phyloP scores from a whole-genome alignment of 2,329 filamentous ascomycete species.

The Cladosporium sphaerospermum region DNA sequence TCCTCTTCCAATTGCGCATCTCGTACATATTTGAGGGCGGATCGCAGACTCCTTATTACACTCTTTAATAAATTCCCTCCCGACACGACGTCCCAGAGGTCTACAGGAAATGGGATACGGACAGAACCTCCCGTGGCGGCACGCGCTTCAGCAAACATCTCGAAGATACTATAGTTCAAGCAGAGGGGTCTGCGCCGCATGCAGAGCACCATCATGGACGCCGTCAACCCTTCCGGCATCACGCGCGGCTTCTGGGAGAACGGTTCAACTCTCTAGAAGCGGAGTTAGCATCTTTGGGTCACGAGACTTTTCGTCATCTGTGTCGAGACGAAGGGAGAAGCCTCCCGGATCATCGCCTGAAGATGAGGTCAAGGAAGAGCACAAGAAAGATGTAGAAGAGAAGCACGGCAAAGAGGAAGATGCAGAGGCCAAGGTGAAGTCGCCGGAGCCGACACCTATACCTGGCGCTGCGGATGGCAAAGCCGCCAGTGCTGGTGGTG shows the following conservation, averaged over 20 bases:
- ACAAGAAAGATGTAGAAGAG: constrained; percentile 35
- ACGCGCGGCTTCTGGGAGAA: constrained; percentile 16
- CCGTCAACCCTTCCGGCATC: constrained; percentile 17
- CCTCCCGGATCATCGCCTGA: constrained; percentile 43
- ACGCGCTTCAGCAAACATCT: constrained; percentile 38
- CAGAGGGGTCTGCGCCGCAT: constrained; percentile 22
- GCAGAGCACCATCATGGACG: constrained; percentile 19
- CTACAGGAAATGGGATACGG: constrained; percentile 54
- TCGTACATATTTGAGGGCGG: too few species aligned
- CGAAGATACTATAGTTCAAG: constrained; percentile 24
- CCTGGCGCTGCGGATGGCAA: constrained; percentile 52
- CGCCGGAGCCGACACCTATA: constrained; percentile 46
- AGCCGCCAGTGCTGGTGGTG: constrained; percentile 54
- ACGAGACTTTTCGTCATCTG: constrained; percentile 36
- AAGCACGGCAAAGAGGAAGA: constrained; percentile 21
- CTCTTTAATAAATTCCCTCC: too few species aligned
- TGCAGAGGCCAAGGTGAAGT: constrained; percentile 43
- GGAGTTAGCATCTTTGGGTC: constrained; percentile 17
- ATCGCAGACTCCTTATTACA: too few species aligned
- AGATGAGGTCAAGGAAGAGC: constrained; percentile 36
- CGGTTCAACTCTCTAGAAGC: constrained; percentile 3
- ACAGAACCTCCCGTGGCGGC: constrained; percentile 60
- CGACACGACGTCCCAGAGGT: too few species aligned
- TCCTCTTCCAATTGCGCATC: too few species aligned
- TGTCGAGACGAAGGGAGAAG: constrained; percentile 51